Base-by-base conservation (phyloP, 352 stramenopile genomes). In the Pythium brachiatum region DNA sequence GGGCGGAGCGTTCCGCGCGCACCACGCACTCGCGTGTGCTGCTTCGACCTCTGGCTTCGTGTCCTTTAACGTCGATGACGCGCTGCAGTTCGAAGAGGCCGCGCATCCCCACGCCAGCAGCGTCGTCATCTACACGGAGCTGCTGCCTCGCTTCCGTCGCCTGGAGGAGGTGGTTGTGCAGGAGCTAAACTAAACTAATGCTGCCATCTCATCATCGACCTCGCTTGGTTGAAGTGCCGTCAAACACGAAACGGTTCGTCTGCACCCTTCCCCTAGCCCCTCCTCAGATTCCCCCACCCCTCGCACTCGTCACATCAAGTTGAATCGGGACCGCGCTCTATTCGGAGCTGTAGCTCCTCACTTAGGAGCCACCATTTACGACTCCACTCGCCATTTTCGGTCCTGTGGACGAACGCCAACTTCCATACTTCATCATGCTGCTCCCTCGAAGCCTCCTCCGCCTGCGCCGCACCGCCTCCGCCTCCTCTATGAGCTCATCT, bases 201-300 rank as follows among this genome's bases (percentile, higher is more conserved):
- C 26, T 55, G 48, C 48, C 29, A 27, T 55, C 44, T 34, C 44
- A 53, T 56, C 50, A 56, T 9, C 29, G 32, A 48, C 26, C 2
- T 46, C 32, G 52, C 31, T 3, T 48, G 39, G 23, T 70, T 64
- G 57, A 69, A 60, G 54, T 69, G 58, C 29, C 53, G 25, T 57
- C 32, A 52, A 11, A n/a, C n/a, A n/a, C n/a, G n/a, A n/a, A 25
- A 8, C 51, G 18, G 36, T 66, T 66, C 44, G 61, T 68, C 34
- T 46, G 41, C 55, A 60, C 27, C 18, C 21, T 23, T 20, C 23
- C 32, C 57, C 60, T 27, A 56, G 7, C 32, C 65, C 65, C 50
- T 56, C 59, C 59, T 72, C 65, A 72, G 65, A 72, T 56, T 62
- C 20, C 59, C 65, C 59, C 53, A 65, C n/a, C 27, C 65, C 20